These are phyloP conservation scores for Phytophthora fragariaefolia DNA, from an alignment of 352 stramenopile genomes.

Conservation along the genomic window DNA sequence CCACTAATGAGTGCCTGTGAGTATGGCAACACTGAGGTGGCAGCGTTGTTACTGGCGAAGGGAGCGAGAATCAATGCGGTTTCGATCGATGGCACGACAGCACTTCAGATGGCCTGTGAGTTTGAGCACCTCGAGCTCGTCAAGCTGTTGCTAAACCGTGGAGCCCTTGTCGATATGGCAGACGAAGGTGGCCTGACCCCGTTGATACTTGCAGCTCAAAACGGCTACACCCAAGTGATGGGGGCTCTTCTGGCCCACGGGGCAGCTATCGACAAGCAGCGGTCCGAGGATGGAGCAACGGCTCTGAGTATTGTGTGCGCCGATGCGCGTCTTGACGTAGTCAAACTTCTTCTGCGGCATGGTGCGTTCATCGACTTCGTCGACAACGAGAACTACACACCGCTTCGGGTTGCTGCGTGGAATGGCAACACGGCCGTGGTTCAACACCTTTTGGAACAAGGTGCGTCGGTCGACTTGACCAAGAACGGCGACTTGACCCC, in stretches of 20 bases:
- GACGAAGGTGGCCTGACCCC: background rate
- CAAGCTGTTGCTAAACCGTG: background rate
- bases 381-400: slow-evolving; percentile 7
- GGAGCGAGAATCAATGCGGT: background rate
- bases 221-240: slow-evolving; percentile 13
- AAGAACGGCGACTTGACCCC: slow-evolving; percentile 11
- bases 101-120: background rate
- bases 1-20: slow-evolving; percentile 6
- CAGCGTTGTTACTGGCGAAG: slow-evolving; percentile 1
- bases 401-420: slow-evolving; percentile 2
- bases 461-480: slow-evolving; percentile 5
- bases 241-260: slow-evolving; percentile 13
- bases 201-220: background rate
- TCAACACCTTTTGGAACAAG: slow-evolving; percentile 5
- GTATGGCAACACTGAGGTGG: background rate
- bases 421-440: slow-evolving; percentile 8
- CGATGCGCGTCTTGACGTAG: slow-evolving; percentile 1
- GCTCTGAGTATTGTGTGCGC: slow-evolving; percentile 1
- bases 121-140: background rate
- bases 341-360: slow-evolving; percentile 9
- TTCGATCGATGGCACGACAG: background rate
- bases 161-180: slow-evolving; percentile 1
- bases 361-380: slow-evolving; percentile 4
- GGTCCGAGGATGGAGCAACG: slow-evolving; percentile 1
- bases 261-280: slow-evolving; percentile 10